phyloP scores from a whole-genome alignment of 768 basidiomycete genomes.

The Termitomyces bulborhizus region DNA sequence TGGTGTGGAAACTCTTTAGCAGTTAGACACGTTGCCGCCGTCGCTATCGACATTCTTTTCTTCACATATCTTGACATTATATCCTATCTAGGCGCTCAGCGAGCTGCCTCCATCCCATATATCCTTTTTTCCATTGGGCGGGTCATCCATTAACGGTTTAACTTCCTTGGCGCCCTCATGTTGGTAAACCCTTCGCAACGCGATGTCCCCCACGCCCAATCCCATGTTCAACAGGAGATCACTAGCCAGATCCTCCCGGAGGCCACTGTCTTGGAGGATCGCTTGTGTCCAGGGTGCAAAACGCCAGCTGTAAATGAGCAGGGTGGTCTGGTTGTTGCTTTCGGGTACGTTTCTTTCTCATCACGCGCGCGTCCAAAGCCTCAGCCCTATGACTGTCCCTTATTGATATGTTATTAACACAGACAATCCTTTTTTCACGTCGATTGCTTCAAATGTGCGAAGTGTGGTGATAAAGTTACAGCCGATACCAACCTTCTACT shows the following conservation, averaged over 20 bases:
- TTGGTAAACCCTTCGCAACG: slow-evolving; percentile 19
- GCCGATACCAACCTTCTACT: slow-evolving; percentile 97
- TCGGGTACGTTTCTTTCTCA: slow-evolving; percentile 64
- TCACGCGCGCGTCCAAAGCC: slow-evolving; percentile 1
- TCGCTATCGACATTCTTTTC: slow-evolving; percentile 12
- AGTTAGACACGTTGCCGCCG: slow-evolving; percentile 13
- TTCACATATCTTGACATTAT: slow-evolving; percentile 12
- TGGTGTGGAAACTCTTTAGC: background rate
- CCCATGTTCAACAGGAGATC: slow-evolving; percentile 21
- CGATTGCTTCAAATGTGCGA: slow-evolving; percentile 95
- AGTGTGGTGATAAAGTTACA: slow-evolving; percentile 87
- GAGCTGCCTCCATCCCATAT: slow-evolving; percentile 17
- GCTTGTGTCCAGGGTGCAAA: slow-evolving; percentile 78
- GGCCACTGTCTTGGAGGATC: slow-evolving; percentile 38
- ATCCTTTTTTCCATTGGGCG: slow-evolving; percentile 12
- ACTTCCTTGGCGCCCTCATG: slow-evolving; percentile 10
- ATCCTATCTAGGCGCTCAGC: slow-evolving; percentile 19
- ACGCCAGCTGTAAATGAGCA: slow-evolving; percentile 72
- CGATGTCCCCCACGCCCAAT: slow-evolving; percentile 20
- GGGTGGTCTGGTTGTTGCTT: slow-evolving; percentile 89
- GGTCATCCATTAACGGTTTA: background rate
- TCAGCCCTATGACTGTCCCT: background rate
- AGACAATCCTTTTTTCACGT: slow-evolving; percentile 95
- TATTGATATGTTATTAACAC: slow-evolving; percentile 2
- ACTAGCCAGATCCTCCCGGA: slow-evolving; percentile 16